These are phyloP conservation scores for Cercospora citrullina DNA, from an alignment of 2,329 filamentous ascomycete genomes.

Conservation along the genomic window DNA sequence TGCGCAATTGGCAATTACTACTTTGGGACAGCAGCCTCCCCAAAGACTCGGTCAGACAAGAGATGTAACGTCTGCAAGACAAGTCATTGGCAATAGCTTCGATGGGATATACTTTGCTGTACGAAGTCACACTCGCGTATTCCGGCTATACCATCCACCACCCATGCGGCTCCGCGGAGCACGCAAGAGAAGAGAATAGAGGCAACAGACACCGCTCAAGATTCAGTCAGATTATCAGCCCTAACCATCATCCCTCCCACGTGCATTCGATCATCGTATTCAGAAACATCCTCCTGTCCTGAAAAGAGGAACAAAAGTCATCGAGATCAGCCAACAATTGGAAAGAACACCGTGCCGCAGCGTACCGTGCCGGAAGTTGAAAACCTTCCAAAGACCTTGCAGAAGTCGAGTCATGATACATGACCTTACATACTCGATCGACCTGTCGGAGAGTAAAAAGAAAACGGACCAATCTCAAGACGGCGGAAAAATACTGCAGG, in stretches of 20 bases:
- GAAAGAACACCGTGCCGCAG: neutral
- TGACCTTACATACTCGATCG: neutral
- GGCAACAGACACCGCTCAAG: neutral
- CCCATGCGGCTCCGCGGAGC: neutral
- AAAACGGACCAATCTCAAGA: neutral
- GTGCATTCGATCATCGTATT: neutral
- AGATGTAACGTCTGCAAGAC: neutral
- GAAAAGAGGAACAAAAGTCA: neutral
- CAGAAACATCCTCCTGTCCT: neutral
- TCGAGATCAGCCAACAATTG: neutral
- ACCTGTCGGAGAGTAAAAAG: neutral
- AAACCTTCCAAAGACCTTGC: neutral
- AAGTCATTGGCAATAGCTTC: neutral
- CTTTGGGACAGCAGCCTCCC: neutral
- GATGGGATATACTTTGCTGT: neutral
- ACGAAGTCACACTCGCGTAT: neutral
- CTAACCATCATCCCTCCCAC: neutral
- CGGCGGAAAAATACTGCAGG: neutral
- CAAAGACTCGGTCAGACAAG: neutral
- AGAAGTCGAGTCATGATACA: neutral
- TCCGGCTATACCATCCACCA: neutral
- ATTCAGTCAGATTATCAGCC: neutral
- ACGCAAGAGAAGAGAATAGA: neutral
- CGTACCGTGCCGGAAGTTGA: neutral
- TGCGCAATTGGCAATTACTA: neutral